Conservation (phyloP, 1,139 yeast species). For the Kodamaea fungicola region DNA sequence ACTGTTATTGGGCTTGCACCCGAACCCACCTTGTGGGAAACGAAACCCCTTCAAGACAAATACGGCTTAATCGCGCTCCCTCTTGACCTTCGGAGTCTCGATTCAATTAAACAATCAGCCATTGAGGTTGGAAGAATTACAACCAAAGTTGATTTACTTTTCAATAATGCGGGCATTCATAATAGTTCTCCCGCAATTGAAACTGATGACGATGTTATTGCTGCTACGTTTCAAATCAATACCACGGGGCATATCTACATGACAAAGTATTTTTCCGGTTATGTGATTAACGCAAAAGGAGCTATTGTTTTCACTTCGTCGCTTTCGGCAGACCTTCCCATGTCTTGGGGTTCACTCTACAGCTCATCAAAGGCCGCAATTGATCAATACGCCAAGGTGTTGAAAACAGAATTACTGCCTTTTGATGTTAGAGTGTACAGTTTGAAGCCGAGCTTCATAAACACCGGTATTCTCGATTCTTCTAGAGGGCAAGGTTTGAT, state of each 20-base stretch:
- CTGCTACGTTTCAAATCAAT: slow-evolving; percentile 28
- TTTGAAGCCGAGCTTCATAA: slow-evolving; percentile 40
- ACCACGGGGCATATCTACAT: slow-evolving; percentile 37
- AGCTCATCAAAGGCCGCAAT: slow-evolving; percentile 34
- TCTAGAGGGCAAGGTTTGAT: slow-evolving; percentile 5
- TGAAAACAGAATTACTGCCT: slow-evolving; percentile 26
- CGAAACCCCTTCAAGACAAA: slow-evolving; percentile 24
- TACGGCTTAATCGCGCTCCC: slow-evolving; percentile 30
- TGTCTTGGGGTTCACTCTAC: slow-evolving; percentile 33
- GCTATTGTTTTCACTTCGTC: slow-evolving; percentile 38
- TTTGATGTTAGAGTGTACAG: slow-evolving; percentile 36
- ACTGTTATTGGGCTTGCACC: slow-evolving; percentile 35
- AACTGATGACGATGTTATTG: slow-evolving; percentile 22
- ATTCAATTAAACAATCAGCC: slow-evolving; percentile 24
- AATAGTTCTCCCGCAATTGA: slow-evolving; percentile 34
- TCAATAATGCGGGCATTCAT: slow-evolving; percentile 34
- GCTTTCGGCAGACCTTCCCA: slow-evolving; percentile 33
- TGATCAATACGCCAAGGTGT: slow-evolving; percentile 23
- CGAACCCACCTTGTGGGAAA: slow-evolving; percentile 17
- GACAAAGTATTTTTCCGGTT: slow-evolving; percentile 31
- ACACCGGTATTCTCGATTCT: slow-evolving; percentile 31
- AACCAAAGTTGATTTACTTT: slow-evolving; percentile 29
- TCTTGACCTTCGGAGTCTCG: slow-evolving; percentile 29
- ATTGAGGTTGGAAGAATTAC: slow-evolving; percentile 12
- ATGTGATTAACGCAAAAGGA: slow-evolving; percentile 33